phyloP scores from a whole-genome alignment of 2,329 filamentous ascomycete genomes.

The Stagonosporopsis cucurbitacearum region DNA sequence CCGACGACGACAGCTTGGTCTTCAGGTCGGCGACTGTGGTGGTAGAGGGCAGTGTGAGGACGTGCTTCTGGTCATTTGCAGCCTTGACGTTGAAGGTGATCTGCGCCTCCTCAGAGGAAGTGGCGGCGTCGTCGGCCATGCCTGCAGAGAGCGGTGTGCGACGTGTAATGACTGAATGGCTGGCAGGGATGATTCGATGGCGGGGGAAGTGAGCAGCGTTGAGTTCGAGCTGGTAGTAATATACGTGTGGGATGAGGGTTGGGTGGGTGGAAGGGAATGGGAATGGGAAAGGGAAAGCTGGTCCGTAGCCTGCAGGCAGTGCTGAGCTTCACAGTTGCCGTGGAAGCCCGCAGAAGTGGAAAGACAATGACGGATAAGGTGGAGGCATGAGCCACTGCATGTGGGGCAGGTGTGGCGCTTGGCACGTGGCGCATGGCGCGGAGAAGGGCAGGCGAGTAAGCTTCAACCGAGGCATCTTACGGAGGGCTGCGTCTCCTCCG shows the following conservation, averaged over 20 bases:
- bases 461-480: constrained; percentile 27
- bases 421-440: constrained; percentile 2
- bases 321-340: constrained; percentile 26
- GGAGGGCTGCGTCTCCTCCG: constrained; percentile 10
- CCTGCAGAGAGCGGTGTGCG: constrained; percentile 12
- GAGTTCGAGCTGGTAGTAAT: constrained; percentile 7
- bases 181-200: constrained; percentile 2
- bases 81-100: constrained; percentile 98
- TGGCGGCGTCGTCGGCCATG: constrained; percentile 70
- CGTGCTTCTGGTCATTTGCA: constrained; percentile 87
- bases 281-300: not conserved
- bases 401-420: constrained; percentile 17
- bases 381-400: constrained; percentile 20
- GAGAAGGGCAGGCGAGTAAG: constrained; percentile 19
- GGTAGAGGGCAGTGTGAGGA: constrained; percentile 77
- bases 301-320: not conserved
- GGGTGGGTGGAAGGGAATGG: constrained; percentile 3
- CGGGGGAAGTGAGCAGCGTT: not conserved
- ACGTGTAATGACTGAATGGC: constrained; percentile 5
- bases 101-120: constrained; percentile 68
- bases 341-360: constrained; percentile 40
- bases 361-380: constrained; percentile 13
- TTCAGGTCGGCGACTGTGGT: constrained; percentile 87
- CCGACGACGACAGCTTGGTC: constrained; percentile 78
- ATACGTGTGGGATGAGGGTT: constrained; percentile 6